Conservation (phyloP, 306 rosid genomes). For the Astragalus glycyphyllos region DNA sequence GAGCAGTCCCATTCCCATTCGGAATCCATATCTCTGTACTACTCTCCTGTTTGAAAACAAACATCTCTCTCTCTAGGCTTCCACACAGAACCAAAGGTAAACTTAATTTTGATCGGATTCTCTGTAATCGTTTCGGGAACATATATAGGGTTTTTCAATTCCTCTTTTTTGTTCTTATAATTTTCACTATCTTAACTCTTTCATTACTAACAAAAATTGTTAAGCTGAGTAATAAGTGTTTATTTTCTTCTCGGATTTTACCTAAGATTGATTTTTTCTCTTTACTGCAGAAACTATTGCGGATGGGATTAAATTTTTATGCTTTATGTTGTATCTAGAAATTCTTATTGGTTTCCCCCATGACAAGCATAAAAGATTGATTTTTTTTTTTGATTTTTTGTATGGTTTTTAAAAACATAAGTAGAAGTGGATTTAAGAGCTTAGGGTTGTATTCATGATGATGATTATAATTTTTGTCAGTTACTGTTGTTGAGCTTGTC, state of each 20-base stretch:
- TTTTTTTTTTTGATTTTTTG: not conserved
- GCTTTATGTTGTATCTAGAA: not conserved
- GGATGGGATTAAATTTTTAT: not conserved
- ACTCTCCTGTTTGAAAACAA: constrained; percentile 20
- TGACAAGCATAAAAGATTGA: constrained; percentile 16
- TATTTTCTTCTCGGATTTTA: not conserved
- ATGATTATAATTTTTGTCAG: constrained; percentile 10
- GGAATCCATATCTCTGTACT: constrained; percentile 8
- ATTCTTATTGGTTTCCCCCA: constrained; percentile 6
- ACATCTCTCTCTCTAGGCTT: constrained; percentile 21
- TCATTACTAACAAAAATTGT: not conserved
- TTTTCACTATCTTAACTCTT: not conserved
- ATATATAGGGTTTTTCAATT: constrained; percentile 41
- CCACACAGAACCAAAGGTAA: constrained; percentile 28
- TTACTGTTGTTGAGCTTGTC: constrained; percentile 19
- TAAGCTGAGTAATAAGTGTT: constrained; percentile 7
- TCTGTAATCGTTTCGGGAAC: not conserved
- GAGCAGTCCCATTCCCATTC: constrained; percentile 37
- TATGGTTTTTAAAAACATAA: not conserved
- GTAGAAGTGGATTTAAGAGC: not conserved
- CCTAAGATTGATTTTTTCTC: not conserved
- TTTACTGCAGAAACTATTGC: constrained; percentile 4
- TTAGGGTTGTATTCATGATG: constrained; percentile 26
- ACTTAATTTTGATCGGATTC: constrained; percentile 14
- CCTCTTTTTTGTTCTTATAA: not conserved